Conservation (phyloP, 78 protist species). For the Guillardia theta region DNA sequence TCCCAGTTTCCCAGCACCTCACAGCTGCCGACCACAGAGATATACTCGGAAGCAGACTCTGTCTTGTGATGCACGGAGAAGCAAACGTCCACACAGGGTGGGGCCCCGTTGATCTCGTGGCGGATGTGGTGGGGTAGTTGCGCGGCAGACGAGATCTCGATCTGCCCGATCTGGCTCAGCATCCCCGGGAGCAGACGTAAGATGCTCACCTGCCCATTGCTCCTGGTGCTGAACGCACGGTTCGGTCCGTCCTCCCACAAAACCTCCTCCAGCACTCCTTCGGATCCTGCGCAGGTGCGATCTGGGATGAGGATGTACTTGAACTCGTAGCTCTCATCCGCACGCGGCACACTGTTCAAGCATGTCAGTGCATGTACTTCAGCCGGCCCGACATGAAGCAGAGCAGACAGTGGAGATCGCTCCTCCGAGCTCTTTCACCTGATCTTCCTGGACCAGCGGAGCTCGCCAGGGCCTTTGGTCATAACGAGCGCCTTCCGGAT, state of each 20-base stretch:
- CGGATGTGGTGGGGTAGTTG: not conserved
- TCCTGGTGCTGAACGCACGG: not conserved
- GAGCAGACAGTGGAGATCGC: not conserved
- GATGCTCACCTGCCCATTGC: not conserved
- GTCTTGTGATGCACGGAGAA: not conserved
- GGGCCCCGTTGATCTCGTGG: not conserved
- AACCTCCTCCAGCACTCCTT: not conserved
- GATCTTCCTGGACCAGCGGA: not conserved
- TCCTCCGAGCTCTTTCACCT: not conserved
- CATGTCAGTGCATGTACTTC: not conserved
- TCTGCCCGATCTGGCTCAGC: not conserved
- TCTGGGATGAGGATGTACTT: not conserved
- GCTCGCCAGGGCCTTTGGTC: not conserved
- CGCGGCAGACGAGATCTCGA: not conserved
- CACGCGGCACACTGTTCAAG: not conserved
- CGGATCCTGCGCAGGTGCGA: too few species aligned
- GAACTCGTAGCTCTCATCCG: not conserved
- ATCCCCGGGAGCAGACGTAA: not conserved
- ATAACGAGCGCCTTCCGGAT: not conserved
- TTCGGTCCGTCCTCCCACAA: not conserved
- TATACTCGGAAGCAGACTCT: not conserved
- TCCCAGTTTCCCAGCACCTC: not conserved
- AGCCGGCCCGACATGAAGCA: too few species aligned
- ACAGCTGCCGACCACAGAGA: not conserved
- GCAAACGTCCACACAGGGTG: not conserved